Base-by-base conservation (phyloP, 305 asterid species). In the Plantago lanceolata region DNA sequence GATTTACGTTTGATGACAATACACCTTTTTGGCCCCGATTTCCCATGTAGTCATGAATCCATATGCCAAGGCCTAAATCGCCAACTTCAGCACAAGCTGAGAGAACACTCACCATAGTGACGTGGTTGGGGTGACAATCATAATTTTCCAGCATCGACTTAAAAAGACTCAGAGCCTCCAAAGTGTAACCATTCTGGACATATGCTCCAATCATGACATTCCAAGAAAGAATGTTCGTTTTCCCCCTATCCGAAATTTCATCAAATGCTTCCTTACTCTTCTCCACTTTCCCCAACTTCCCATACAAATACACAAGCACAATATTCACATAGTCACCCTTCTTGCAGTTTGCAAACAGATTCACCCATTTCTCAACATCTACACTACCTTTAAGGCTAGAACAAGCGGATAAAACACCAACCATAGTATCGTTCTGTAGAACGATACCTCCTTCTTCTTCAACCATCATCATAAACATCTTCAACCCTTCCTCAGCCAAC, bases 41-140 rank as follows among this genome's bases (percentile, higher is more conserved):
- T 74, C 70, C 74, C 78, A 86, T 71, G 75, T 81, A 81, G 12
- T 80, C 79, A 19, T 86, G 95, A 55, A 84, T 78, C 87, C 84
- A 84, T 24, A 45, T 57, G n/a, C 93, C 95, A 16, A 84, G 84
- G 48, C 75, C 74, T 49, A 84, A 65, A 66, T 84, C 88, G 31
- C 96, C 95, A 11, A 84, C 66, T 61, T 84, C 86, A 55, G 95
- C 84, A 69, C 96, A 89, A 66, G 90, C 93, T 8, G 95, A 82
- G 64, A 89, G 92, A 54, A 83, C 82, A 14, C 70, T 78, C 9
- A 89, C 96, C 89, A 89, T 82, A 0, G 95, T 84, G 26, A 89
- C 88, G 40, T 84, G 96, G 73, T 89, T 89, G 24, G 95, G 93
- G 7, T 53, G 57, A 66, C 90, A 78, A 59, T 53, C 68, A 47